Evolutionary conservation across 768 basidiomycete genomes (phyloP).

Genomic region (Lentinula sp.): DNA sequence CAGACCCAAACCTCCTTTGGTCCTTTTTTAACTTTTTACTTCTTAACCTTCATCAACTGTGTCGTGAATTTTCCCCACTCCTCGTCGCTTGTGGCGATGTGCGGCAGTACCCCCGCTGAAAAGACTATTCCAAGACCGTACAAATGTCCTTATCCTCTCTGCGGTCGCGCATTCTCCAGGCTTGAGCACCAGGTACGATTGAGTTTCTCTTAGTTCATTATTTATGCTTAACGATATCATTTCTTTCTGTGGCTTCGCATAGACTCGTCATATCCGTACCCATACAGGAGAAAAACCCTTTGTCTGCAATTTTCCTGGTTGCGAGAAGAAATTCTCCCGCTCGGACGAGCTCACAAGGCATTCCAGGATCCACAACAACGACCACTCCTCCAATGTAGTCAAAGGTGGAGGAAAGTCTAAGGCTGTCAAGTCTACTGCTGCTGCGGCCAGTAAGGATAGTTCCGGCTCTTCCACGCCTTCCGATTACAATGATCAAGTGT

Average conservation of each 20-base stretch:
- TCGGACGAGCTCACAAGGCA: constrained; percentile 99
- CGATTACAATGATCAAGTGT: constrained; percentile 4
- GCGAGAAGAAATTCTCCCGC: constrained; percentile 96
- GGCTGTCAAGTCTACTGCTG: constrained; percentile 19
- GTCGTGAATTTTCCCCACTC: not conserved
- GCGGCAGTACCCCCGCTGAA: not conserved
- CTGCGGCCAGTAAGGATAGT: constrained; percentile 4
- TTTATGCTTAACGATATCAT: not conserved
- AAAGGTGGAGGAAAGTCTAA: constrained; percentile 14
- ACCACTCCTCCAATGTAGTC: constrained; percentile 24
- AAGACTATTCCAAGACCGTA: constrained; percentile 58
- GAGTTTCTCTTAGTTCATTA: constrained; percentile 8
- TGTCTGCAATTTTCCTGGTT: constrained; percentile 84
- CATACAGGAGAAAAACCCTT: constrained; percentile 99
- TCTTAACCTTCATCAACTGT: not conserved
- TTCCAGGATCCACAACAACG: constrained; percentile 83
- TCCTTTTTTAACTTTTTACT: not conserved
- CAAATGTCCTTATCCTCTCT: constrained; percentile 91
- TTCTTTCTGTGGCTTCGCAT: constrained; percentile 13
- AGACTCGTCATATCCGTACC: constrained; percentile 97
- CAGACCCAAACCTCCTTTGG: not conserved
- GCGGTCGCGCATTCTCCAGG: constrained; percentile 92
- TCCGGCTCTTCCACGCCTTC: not conserved
- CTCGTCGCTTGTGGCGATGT: not conserved
- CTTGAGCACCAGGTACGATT: constrained; percentile 85